Conservation (phyloP, 139 green algal species). For the Eudorina sp. region DNA sequence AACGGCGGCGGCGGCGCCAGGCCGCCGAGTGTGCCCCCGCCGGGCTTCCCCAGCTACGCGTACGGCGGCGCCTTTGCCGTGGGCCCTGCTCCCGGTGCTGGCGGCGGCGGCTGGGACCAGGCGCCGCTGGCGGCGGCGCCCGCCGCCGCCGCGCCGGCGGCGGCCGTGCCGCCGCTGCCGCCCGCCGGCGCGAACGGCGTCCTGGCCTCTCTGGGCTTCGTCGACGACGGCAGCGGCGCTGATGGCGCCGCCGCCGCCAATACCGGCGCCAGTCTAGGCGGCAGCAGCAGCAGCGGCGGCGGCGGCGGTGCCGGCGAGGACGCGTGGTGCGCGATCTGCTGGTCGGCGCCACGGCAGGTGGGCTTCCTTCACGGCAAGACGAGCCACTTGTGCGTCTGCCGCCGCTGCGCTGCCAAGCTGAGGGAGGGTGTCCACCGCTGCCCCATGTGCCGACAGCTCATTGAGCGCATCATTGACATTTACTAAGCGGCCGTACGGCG, state of each 20-base stretch:
- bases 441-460: constrained; percentile 52
- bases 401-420: constrained; percentile 45
- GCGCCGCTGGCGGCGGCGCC: neutral
- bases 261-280: too few relatives aligned
- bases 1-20: neutral
- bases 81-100: constrained; percentile 13
- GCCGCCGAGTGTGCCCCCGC: constrained; percentile 1
- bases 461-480: constrained; percentile 53
- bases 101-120: neutral
- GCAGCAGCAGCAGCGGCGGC: constrained; percentile 7
- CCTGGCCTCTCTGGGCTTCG: constrained; percentile 41
- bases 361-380: constrained; percentile 49
- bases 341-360: constrained; percentile 46
- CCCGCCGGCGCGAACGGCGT: constrained; percentile 17
- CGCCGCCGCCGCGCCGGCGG: neutral
- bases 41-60: constrained; percentile 34
- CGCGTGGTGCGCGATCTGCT: constrained; percentile 35
- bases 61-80: constrained; percentile 37
- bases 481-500: too few relatives aligned
- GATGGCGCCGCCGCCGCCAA: too few relatives aligned
- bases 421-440: constrained; percentile 48
- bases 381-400: constrained; percentile 50
- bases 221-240: constrained; percentile 17
- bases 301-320: neutral
- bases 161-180: constrained; percentile 3